phyloP scores from a whole-genome alignment of 2,329 filamentous ascomycete species.

The Fusarium sp. region DNA sequence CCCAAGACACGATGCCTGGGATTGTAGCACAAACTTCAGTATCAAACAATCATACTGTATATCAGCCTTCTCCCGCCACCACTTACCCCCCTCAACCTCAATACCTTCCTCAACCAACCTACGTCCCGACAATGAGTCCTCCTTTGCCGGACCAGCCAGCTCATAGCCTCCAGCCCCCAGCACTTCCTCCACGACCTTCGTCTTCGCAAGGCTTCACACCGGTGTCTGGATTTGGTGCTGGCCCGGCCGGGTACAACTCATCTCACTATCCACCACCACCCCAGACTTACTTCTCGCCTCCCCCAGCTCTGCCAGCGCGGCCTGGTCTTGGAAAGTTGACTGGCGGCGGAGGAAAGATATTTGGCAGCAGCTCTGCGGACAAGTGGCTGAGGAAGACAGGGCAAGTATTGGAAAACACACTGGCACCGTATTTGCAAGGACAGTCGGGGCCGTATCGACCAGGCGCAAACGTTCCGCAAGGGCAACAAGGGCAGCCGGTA shows the following conservation, averaged over 20 bases:
- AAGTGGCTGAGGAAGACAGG: slow-evolving; percentile 53
- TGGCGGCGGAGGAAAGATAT: slow-evolving; percentile 42
- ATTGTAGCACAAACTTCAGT: slow-evolving; percentile 27
- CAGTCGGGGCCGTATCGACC: slow-evolving; percentile 27
- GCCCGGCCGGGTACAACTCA: slow-evolving; percentile 39
- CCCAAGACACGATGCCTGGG: slow-evolving; percentile 17
- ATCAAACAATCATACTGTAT: slow-evolving; percentile 23
- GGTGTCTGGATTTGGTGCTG: slow-evolving; percentile 34
- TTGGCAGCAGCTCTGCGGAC: slow-evolving; percentile 50
- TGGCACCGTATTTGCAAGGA: slow-evolving; percentile 48
- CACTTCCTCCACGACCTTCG: slow-evolving; percentile 46
- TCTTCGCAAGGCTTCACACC: slow-evolving; percentile 34
- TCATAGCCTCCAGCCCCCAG: slow-evolving; percentile 37
- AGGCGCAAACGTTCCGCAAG: slow-evolving; percentile 17
- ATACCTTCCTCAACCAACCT: slow-evolving; percentile 40
- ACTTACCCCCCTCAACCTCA: slow-evolving; percentile 37
- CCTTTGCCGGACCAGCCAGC: slow-evolving; percentile 19
- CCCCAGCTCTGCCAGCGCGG: slow-evolving; percentile 36
- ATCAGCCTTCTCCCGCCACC: slow-evolving; percentile 23
- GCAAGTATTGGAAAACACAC: slow-evolving; percentile 49
- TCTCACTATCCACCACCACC: slow-evolving; percentile 49
- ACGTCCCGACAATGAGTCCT: slow-evolving; percentile 21
- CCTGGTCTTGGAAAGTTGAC: slow-evolving; percentile 35
- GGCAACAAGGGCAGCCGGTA: slow-evolving; percentile 23
- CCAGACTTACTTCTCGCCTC: slow-evolving; percentile 47